Percentiles rank a stretch among this genome's conserved stretches.
Conservation (phyloP, 148 eudicot genomes). For the Rhododendron ferrugineum region DNA sequence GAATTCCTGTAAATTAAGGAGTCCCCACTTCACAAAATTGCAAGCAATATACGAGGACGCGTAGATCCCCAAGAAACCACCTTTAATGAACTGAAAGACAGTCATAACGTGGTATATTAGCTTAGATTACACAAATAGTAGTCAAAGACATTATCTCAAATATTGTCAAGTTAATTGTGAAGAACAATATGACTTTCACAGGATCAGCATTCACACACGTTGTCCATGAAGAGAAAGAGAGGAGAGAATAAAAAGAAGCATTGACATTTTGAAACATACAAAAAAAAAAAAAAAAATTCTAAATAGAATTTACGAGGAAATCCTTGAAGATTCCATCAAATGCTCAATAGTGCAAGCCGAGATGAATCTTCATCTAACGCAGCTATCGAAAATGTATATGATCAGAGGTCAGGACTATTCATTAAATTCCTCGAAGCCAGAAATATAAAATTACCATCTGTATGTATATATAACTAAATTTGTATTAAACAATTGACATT, state of each 20-base stretch:
- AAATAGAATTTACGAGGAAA: neutral
- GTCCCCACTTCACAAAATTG: slow-evolving; percentile 5
- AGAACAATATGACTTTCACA: neutral
- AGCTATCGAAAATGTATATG: neutral
- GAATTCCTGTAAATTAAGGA: neutral
- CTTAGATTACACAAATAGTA: neutral
- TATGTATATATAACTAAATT: neutral
- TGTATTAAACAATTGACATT: neutral
- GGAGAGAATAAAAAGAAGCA: neutral
- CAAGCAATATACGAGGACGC: neutral
- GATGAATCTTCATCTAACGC: slow-evolving; percentile 1
- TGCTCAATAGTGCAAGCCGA: neutral
- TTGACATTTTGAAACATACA: neutral
- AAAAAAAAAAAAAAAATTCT: neutral
- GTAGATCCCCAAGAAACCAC: neutral
- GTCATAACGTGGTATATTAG: neutral
- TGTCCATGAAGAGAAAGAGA: neutral
- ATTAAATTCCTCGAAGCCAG: neutral
- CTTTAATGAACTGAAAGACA: slow-evolving; percentile 11
- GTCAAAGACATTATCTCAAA: neutral
- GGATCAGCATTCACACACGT: neutral
- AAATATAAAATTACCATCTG: neutral
- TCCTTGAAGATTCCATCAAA: neutral
- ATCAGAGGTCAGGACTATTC: neutral
- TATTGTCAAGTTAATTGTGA: neutral